Percentiles rank a stretch among this genome's conserved stretches.
These are phyloP conservation scores for Artemisia argyi DNA, from an alignment of 129 eudicot species.

Conservation along the genomic window DNA sequence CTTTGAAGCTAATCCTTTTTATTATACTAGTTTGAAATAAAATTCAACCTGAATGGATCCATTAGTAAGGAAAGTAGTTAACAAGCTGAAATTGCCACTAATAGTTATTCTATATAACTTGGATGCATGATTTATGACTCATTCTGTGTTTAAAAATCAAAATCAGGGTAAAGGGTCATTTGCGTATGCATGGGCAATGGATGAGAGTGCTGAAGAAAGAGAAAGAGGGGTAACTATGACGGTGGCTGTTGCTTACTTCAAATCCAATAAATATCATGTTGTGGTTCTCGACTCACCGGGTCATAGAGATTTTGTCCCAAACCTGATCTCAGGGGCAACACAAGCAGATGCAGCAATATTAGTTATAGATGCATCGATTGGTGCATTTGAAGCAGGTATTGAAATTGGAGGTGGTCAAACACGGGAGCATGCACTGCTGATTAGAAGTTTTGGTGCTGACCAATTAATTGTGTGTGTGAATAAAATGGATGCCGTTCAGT, in stretches of 20 bases:
- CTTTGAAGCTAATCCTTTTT: neutral
- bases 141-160: neutral
- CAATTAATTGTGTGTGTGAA: slow-evolving; percentile 77
- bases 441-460: slow-evolving; percentile 96
- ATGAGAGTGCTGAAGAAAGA: slow-evolving; percentile 94
- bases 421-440: slow-evolving; percentile 94
- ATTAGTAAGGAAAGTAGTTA: neutral
- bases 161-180: slow-evolving; percentile 95
- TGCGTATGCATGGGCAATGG: slow-evolving; percentile 99
- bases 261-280: slow-evolving; percentile 62
- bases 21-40: neutral
- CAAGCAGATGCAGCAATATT: slow-evolving; percentile 99
- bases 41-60: neutral
- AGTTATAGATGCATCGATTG: slow-evolving; percentile 82
- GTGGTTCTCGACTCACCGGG: slow-evolving; percentile 97
- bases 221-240: slow-evolving; percentile 99
- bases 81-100: neutral
- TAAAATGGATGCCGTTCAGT: slow-evolving; percentile 84
- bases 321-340: slow-evolving; percentile 96
- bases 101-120: neutral
- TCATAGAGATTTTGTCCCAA: slow-evolving; percentile 95
- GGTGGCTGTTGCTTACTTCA: slow-evolving; percentile 89
- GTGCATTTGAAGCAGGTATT: slow-evolving; percentile 93
- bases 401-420: slow-evolving; percentile 84
- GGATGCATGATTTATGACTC: slow-evolving; percentile 14